Evolutionary conservation across 1,139 yeast genomes (phyloP).

Genomic region (Yamadazyma triangularis): DNA sequence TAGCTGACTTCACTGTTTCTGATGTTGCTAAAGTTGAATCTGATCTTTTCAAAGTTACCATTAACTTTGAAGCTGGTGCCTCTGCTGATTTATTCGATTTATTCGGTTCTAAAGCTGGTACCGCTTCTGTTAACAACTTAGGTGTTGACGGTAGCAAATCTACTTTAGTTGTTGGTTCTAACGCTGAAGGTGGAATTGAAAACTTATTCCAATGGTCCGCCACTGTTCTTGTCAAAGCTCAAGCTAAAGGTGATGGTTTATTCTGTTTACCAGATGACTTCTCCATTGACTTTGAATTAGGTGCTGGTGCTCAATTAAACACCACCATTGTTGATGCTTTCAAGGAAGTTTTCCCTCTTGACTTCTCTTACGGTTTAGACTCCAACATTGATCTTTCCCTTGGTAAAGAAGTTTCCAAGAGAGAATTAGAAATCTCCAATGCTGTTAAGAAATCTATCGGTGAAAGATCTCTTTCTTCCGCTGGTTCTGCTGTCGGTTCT

Average conservation of each 20-base stretch:
- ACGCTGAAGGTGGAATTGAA: conserved; percentile 17
- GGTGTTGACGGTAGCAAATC: conserved; percentile 12
- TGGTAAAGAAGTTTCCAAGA: conserved; percentile 6
- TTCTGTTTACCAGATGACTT: conserved; percentile 29
- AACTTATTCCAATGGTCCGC: conserved; percentile 26
- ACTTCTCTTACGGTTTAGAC: conserved; percentile 9
- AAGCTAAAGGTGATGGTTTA: conserved; percentile 15
- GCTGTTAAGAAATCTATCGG: conserved; percentile 3
- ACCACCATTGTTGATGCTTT: conserved; percentile 14
- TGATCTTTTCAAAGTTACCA: conserved; percentile 24
- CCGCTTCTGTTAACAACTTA: conserved; percentile 14
- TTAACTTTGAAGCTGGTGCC: conserved; percentile 20
- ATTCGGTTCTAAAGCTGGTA: conserved; percentile 19
- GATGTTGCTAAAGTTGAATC: conserved; percentile 21
- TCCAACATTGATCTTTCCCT: background rate
- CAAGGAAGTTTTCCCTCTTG: conserved; percentile 10
- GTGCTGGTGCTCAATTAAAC: conserved; percentile 14
- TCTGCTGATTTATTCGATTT: conserved; percentile 18
- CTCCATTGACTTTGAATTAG: conserved; percentile 18
- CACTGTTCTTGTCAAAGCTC: conserved; percentile 19
- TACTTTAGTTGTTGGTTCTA: conserved; percentile 14
- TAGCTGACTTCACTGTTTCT: conserved; percentile 23
- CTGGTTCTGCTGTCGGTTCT: background rate
- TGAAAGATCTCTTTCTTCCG: background rate
- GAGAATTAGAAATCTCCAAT: conserved; percentile 9